Conservation (phyloP, 257 asterid genomes). For the Solanum lignicaule region DNA sequence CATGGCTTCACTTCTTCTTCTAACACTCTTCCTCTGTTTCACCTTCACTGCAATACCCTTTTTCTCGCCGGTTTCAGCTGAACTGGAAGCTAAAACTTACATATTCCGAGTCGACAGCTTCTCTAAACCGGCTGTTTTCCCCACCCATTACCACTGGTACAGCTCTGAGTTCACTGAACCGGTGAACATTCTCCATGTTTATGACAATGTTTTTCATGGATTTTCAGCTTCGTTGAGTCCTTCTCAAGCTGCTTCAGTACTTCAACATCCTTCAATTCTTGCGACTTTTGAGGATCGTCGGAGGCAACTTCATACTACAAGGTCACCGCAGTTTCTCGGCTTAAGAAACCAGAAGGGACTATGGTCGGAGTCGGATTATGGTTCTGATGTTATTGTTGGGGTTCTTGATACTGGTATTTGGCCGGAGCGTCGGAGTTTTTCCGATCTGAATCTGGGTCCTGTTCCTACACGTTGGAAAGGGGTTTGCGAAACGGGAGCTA, state of each 20-base stretch:
- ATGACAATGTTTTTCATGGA: slow-evolving; percentile 86
- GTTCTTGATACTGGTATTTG: slow-evolving; percentile 88
- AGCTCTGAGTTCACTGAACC: slow-evolving; percentile 64
- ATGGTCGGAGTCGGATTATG: slow-evolving; percentile 92
- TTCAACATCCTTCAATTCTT: slow-evolving; percentile 61
- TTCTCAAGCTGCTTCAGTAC: slow-evolving; percentile 45
- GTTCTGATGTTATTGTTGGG: slow-evolving; percentile 79
- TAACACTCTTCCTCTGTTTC: background rate
- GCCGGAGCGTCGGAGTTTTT: slow-evolving; percentile 94
- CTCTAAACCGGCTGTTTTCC: slow-evolving; percentile 80
- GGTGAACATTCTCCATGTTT: slow-evolving; percentile 62
- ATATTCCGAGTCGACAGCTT: slow-evolving; percentile 56
- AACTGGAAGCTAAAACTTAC: slow-evolving; percentile 54
- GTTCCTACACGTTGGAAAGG: slow-evolving; percentile 84
- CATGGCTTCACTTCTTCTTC: slow-evolving; percentile 24
- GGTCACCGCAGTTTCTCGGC: slow-evolving; percentile 96
- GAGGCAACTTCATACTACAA: slow-evolving; percentile 82
- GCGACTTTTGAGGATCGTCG: slow-evolving; percentile 75
- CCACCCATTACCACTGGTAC: slow-evolving; percentile 92
- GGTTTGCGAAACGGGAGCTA: slow-evolving; percentile 46
- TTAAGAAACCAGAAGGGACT: slow-evolving; percentile 78
- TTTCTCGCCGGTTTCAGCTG: slow-evolving; percentile 3
- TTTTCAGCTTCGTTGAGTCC: slow-evolving; percentile 77
- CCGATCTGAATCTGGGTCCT: slow-evolving; percentile 82
- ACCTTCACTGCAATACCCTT: background rate